Evolutionary conservation across 2,329 filamentous ascomycete genomes (phyloP).

Genomic region (Drechslerella coelobrocha): DNA sequence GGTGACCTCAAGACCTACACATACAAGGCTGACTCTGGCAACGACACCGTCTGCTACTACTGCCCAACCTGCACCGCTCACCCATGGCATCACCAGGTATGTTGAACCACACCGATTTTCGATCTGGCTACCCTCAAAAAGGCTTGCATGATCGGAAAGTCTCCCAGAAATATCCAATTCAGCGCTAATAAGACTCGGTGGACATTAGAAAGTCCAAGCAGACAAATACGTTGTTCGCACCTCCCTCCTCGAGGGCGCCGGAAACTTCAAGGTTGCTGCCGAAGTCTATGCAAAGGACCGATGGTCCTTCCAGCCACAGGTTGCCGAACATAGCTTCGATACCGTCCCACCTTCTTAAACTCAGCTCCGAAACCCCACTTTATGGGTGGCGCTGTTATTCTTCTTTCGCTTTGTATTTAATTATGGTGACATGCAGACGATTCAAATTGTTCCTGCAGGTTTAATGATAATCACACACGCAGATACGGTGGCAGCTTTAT

Average conservation of each 20-base stretch:
- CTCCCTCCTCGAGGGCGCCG: slow-evolving; percentile 25
- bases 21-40: slow-evolving; percentile 49
- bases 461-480: too few relatives aligned
- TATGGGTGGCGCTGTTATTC: too few relatives aligned
- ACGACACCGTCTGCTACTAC: slow-evolving; percentile 43
- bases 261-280: slow-evolving; percentile 15
- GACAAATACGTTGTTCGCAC: slow-evolving; percentile 39
- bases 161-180: not conserved
- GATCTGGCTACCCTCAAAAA: not conserved
- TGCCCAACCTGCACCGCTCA: slow-evolving; percentile 47
- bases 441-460: too few relatives aligned
- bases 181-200: not conserved
- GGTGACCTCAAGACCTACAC: slow-evolving; percentile 28
- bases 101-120: not conserved
- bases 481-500: too few relatives aligned
- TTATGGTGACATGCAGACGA: too few relatives aligned
- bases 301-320: slow-evolving; percentile 25
- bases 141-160: not conserved
- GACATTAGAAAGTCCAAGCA: slow-evolving; percentile 22
- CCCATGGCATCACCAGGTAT: slow-evolving; percentile 49
- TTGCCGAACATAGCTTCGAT: slow-evolving; percentile 9
- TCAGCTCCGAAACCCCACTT: not conserved
- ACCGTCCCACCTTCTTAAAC: slow-evolving; percentile 28
- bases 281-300: slow-evolving; percentile 46
- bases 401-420: too few relatives aligned